Percentiles rank a stretch among this genome's conserved stretches.
Evolutionary conservation across 768 basidiomycete genomes (phyloP).

Genomic region (Xerocomellus dryophilus): DNA sequence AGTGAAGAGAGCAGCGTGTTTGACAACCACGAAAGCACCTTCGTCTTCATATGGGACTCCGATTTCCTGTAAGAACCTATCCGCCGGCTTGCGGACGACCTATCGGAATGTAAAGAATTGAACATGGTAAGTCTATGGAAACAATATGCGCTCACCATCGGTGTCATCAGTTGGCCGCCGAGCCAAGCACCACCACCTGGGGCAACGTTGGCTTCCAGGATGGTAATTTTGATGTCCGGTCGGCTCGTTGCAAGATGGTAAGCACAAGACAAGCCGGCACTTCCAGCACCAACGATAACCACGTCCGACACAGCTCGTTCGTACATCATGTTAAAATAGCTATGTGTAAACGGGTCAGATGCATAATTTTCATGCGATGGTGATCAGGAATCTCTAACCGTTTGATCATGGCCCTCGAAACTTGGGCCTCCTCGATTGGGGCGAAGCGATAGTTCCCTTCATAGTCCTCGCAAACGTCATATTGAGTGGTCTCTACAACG

Average conservation of each 20-base stretch:
- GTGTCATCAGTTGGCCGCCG: slow-evolving; percentile 74
- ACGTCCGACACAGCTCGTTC: slow-evolving; percentile 74
- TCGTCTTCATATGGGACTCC: slow-evolving; percentile 78
- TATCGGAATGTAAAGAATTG: slow-evolving; percentile 22
- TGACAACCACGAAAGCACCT: slow-evolving; percentile 73
- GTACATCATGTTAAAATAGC: slow-evolving; percentile 74
- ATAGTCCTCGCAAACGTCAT: slow-evolving; percentile 38
- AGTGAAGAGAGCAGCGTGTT: slow-evolving; percentile 80
- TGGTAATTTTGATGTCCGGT: slow-evolving; percentile 63
- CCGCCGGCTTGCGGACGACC: slow-evolving; percentile 77
- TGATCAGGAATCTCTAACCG: slow-evolving; percentile 36
- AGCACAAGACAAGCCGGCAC: slow-evolving; percentile 68
- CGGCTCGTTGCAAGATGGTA: slow-evolving; percentile 65
- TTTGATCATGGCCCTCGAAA: slow-evolving; percentile 75
- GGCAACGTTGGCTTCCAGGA: slow-evolving; percentile 77
- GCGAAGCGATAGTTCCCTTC: slow-evolving; percentile 66
- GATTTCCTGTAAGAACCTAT: slow-evolving; percentile 65
- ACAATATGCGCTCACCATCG: slow-evolving; percentile 53
- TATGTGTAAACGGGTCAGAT: slow-evolving; percentile 24
- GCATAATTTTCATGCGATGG: not conserved
- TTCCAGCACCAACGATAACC: slow-evolving; percentile 73
- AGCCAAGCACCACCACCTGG: slow-evolving; percentile 80
- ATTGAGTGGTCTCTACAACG: slow-evolving; percentile 6
- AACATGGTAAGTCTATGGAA: not conserved
- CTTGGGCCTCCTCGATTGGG: slow-evolving; percentile 72